phyloP scores from a whole-genome alignment of 371 early-diverging fungal genomes.

The Syncephalis fuscata region DNA sequence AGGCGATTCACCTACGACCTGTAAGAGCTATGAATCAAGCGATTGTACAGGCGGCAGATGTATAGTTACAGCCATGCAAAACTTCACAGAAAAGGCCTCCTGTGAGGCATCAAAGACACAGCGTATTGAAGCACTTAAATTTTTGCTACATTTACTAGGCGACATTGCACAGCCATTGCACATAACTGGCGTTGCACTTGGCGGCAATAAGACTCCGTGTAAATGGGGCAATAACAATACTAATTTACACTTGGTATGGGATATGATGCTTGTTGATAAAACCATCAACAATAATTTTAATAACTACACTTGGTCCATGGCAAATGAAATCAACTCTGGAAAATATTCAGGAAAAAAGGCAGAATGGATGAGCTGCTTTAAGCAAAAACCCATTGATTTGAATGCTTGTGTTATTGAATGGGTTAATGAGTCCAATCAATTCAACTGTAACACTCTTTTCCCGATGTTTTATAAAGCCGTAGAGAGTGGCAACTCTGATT shows the following conservation, averaged over 20 bases:
- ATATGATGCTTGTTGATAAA: too few species aligned
- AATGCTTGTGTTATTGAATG: too few species aligned
- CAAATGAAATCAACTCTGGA: too few species aligned
- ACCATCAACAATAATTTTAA: too few species aligned
- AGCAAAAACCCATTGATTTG: too few species aligned
- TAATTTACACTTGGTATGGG: conserved; percentile 9
- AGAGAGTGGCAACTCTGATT: too few species aligned
- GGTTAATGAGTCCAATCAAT: too few species aligned
- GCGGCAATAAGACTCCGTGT: conserved; percentile 15
- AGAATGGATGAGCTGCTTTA: too few species aligned
- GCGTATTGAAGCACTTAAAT: conserved; percentile 13
- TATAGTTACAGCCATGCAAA: conserved; percentile 3
- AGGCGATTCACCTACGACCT: neutral
- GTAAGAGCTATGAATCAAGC: neutral
- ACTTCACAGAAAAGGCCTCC: conserved; percentile 3
- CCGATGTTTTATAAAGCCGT: too few species aligned
- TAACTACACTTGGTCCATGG: too few species aligned
- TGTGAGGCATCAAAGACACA: neutral
- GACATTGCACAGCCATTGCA: conserved; percentile 27
- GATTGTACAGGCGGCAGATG: neutral
- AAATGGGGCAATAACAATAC: conserved; percentile 13
- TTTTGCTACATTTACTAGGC: conserved; percentile 25
- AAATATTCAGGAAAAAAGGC: too few species aligned
- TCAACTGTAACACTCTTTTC: too few species aligned
- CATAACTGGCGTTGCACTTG: conserved; percentile 12